Evolutionary conservation across 2,329 filamentous ascomycete genomes (phyloP).

Genomic region (Herpomyces periplanetae): DNA sequence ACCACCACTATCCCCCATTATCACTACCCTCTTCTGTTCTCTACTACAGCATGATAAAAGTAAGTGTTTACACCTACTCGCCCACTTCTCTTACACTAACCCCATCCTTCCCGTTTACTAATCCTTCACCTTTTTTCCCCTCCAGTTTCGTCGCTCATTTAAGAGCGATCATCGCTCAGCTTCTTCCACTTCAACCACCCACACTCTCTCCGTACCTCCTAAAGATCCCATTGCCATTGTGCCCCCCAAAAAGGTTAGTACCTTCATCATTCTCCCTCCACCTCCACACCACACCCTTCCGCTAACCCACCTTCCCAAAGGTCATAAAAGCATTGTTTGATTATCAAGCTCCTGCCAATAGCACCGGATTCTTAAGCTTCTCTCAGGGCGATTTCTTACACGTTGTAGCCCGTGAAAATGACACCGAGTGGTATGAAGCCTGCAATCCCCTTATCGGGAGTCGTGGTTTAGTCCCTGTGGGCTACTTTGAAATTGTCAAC

Average conservation of each 20-base stretch:
- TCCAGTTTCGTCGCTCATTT: no score
- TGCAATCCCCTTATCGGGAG: slow-evolving; percentile 75
- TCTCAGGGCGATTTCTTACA: slow-evolving; percentile 89
- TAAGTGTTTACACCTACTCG: no score
- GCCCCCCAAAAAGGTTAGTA: slow-evolving; percentile 52
- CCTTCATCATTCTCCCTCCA: slow-evolving; percentile 1
- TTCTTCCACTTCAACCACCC: no score
- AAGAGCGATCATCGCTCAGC: no score
- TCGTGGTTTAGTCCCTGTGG: slow-evolving; percentile 61
- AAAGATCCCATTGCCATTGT: slow-evolving; percentile 64
- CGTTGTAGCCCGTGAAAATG: slow-evolving; percentile 79
- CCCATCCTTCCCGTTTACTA: no score
- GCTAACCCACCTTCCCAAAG: slow-evolving; percentile 11
- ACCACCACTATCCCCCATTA: no score
- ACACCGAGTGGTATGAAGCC: slow-evolving; percentile 85
- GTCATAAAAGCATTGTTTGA: slow-evolving; percentile 91
- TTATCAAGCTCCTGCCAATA: slow-evolving; percentile 31
- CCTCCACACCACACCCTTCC: slow-evolving; percentile 3
- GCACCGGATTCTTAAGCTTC: slow-evolving; percentile 29
- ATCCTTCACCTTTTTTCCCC: no score
- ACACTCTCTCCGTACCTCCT: slow-evolving; percentile 35
- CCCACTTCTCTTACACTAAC: no score
- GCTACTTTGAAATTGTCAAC: slow-evolving; percentile 65
- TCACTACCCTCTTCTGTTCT: no score
- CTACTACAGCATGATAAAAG: no score